Evolutionary conservation across 2,329 filamentous ascomycete genomes (phyloP), one percentile per base, ranked within the genome.

Genomic region (Penicillium sclerotiorum): DNA sequence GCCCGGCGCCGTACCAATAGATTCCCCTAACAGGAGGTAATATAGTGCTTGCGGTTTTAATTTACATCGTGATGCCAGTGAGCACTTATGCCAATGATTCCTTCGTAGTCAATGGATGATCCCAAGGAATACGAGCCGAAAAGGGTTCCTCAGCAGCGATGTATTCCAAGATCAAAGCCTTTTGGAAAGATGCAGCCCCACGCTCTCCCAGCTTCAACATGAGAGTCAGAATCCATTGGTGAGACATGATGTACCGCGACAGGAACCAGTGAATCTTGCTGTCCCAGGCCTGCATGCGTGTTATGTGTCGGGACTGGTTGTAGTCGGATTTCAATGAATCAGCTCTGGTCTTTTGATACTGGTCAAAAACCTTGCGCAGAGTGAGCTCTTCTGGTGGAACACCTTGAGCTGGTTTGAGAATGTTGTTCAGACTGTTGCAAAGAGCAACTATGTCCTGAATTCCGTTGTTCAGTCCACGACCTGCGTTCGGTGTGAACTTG

Each of bases 401-500:
- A 28, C 12, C 25, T 28, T 28, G 7, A 12, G 7, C 7, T 28
- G 25, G 12, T 7, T 28, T 7, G 7, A 43, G 30, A 18, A 28
- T 37, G 33, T 23, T 37, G 30, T 27, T 7, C 12, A 61, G 47
- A 22, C 41, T 32, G 18, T 61, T 60, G 30, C 51, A 52, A 3
- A 58, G 44, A 6, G 48, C 45, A 23, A 58, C 53, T 4, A 60
- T 45, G 43, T 73, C 70, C 27, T 68, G 61, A 1, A 74, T 57
- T 0, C 65, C 72, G 17, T 65, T 66, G 53, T 74, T 73, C 30
- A 65, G 66, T 0, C 71, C 71, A 0, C 62, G 58, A 0, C 69
- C 71, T 0, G 67, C 59, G 40, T 67, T 72, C 0, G 73, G 69
- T 0, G 70, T 73, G 43, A 68, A 67, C 33, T 74, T 74, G 48